Percentiles rank a stretch among this genome's conserved stretches.
These are phyloP conservation scores for Brasenia schreberi DNA, from an alignment of 164 flowering plant genomes.

Conservation along the genomic window DNA sequence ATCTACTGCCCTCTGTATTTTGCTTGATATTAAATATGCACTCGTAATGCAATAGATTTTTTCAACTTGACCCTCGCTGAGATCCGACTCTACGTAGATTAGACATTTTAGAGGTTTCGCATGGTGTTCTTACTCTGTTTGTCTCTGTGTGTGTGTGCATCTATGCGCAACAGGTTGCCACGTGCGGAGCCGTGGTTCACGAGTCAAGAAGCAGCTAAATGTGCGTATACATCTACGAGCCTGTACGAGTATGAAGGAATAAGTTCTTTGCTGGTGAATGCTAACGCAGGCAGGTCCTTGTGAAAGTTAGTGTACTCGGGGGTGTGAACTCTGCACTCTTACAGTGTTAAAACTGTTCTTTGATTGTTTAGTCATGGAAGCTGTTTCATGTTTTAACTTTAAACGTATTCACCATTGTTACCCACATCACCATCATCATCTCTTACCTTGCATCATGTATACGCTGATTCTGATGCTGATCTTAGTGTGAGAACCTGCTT, in stretches of 20 bases:
- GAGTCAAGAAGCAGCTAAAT: conserved; percentile 49
- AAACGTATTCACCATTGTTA: not conserved
- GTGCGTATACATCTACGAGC: conserved; percentile 49
- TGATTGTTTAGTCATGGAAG: not conserved
- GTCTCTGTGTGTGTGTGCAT: not conserved
- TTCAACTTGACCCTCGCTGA: too few species aligned
- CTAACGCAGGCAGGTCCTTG: conserved; percentile 16
- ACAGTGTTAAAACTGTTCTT: not conserved
- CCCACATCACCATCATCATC: not conserved
- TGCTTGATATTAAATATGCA: not conserved
- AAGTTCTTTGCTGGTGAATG: conserved; percentile 15
- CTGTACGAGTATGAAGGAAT: conserved; percentile 34
- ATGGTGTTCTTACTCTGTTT: not conserved
- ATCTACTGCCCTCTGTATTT: not conserved
- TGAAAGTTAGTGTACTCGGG: conserved; percentile 41
- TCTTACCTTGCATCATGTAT: too few species aligned
- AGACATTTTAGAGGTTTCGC: too few species aligned
- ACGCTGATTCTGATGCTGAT: too few species aligned
- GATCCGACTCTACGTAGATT: too few species aligned
- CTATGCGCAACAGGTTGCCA: conserved; percentile 26
- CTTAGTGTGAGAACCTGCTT: too few species aligned
- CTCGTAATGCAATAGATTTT: not conserved
- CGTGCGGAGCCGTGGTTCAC: conserved; percentile 43
- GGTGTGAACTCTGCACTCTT: conserved; percentile 20
- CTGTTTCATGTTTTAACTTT: not conserved